phyloP scores from a whole-genome alignment of 2,329 filamentous ascomycete genomes.

The Elsinoe batatas region DNA sequence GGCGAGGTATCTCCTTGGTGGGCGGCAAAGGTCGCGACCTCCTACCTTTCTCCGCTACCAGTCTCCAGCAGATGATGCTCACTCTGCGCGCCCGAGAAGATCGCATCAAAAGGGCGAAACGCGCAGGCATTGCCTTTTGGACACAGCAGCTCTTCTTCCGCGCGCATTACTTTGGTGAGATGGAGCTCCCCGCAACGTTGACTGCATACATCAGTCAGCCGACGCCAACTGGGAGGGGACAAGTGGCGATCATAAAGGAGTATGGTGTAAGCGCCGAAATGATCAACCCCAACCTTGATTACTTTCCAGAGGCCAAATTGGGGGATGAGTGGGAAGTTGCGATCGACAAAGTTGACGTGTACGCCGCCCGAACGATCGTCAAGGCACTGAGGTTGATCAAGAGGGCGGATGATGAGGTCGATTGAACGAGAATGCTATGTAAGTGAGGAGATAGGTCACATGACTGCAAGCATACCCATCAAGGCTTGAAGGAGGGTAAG shows the following conservation, averaged over 20 bases:
- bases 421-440: neutral
- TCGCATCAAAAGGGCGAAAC: slow-evolving; percentile 33
- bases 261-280: slow-evolving; percentile 18
- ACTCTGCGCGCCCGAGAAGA: slow-evolving; percentile 35
- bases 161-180: slow-evolving; percentile 47
- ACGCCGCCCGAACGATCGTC: slow-evolving; percentile 19
- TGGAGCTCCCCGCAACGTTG: slow-evolving; percentile 40
- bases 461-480: no score
- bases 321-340: slow-evolving; percentile 41
- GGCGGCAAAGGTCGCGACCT: slow-evolving; percentile 21
- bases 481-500: no score
- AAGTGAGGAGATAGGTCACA: no score
- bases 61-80: slow-evolving; percentile 41
- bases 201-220: slow-evolving; percentile 23
- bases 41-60: slow-evolving; percentile 42
- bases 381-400: slow-evolving; percentile 27
- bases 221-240: neutral
- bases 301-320: slow-evolving; percentile 18
- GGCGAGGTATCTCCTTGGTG: slow-evolving; percentile 34
- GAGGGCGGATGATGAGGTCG: slow-evolving; percentile 12
- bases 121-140: slow-evolving; percentile 39
- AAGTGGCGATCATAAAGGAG: slow-evolving; percentile 18
- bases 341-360: slow-evolving; percentile 27
- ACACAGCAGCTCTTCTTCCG: slow-evolving; percentile 45
- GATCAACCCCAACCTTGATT: slow-evolving; percentile 15